Percentiles rank a stretch among this genome's conserved stretches.
Conservation (phyloP, 176 grass and related monocot species). For the Bonia amplexicaulis region DNA sequence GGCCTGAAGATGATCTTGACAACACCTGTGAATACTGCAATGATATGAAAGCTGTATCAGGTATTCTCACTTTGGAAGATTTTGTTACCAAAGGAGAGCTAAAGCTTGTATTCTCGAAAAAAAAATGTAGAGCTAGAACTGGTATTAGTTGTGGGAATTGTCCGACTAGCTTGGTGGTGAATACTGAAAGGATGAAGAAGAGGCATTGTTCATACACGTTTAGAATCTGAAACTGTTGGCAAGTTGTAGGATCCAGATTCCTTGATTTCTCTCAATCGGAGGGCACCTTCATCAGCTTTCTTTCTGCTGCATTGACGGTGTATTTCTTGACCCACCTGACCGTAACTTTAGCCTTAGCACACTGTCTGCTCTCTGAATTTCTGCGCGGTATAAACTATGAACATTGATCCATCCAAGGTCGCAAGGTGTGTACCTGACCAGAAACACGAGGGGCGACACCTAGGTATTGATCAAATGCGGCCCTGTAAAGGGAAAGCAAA, state of each 20-base stretch:
- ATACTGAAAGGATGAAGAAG: not conserved
- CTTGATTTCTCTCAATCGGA: slow-evolving; percentile 44
- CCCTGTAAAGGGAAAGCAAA: slow-evolving; percentile 77
- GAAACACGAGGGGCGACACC: slow-evolving; percentile 35
- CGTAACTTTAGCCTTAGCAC: slow-evolving; percentile 5
- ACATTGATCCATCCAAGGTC: slow-evolving; percentile 21
- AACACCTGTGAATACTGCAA: slow-evolving; percentile 42
- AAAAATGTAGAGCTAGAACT: not conserved
- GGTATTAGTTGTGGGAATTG: not conserved
- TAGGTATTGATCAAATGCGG: slow-evolving; percentile 65
- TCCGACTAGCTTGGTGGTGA: not conserved
- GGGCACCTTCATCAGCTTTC: slow-evolving; percentile 32
- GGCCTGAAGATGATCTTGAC: slow-evolving; percentile 48
- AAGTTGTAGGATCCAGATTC: slow-evolving; percentile 42
- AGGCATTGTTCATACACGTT: slow-evolving; percentile 32
- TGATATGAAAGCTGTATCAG: slow-evolving; percentile 19
- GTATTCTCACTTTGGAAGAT: not conserved
- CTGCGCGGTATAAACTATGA: not conserved
- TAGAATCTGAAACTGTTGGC: slow-evolving; percentile 46
- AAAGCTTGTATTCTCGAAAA: not conserved
- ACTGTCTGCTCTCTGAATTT: not conserved
- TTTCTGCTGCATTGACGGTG: slow-evolving; percentile 20
- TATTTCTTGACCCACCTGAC: slow-evolving; percentile 30
- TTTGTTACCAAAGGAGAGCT: not conserved
- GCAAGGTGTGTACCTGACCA: slow-evolving; percentile 28